Evolutionary conservation across 331 rosid genomes (phyloP).

Genomic region (Telfairia occidentalis): DNA sequence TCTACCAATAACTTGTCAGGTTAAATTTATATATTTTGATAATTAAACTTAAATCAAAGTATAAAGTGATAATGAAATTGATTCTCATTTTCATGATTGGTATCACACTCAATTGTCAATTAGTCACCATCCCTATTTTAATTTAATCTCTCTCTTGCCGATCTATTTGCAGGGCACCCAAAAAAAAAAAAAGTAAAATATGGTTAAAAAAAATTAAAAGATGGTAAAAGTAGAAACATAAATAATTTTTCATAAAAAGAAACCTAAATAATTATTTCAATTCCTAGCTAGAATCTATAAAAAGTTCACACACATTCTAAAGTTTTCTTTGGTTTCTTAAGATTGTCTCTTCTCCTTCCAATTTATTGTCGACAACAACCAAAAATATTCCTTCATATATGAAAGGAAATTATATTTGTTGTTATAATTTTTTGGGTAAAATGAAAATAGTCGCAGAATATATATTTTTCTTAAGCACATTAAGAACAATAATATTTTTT

Average conservation of each 20-base stretch:
- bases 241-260: neutral
- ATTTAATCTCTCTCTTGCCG: neutral
- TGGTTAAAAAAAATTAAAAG: neutral
- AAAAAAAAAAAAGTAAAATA: neutral
- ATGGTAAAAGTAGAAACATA: neutral
- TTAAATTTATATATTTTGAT: too few species aligned
- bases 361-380: too few species aligned
- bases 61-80: too few species aligned
- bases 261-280: neutral
- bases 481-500: too few species aligned
- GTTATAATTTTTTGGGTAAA: neutral
- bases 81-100: too few species aligned
- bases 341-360: neutral
- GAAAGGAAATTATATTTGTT: neutral
- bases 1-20: too few species aligned
- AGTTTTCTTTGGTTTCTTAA: neutral
- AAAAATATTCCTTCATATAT: neutral
- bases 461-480: too few species aligned
- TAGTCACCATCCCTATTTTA: neutral
- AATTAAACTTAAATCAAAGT: too few species aligned
- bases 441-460: too few species aligned
- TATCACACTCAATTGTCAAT: neutral
- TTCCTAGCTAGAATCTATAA: neutral
- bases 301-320: neutral
- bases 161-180: neutral